Percentiles rank a stretch among this genome's conserved stretches.
Evolutionary conservation across 2,329 filamentous ascomycete species (phyloP).

Genomic region (Fusarium anthophilum): DNA sequence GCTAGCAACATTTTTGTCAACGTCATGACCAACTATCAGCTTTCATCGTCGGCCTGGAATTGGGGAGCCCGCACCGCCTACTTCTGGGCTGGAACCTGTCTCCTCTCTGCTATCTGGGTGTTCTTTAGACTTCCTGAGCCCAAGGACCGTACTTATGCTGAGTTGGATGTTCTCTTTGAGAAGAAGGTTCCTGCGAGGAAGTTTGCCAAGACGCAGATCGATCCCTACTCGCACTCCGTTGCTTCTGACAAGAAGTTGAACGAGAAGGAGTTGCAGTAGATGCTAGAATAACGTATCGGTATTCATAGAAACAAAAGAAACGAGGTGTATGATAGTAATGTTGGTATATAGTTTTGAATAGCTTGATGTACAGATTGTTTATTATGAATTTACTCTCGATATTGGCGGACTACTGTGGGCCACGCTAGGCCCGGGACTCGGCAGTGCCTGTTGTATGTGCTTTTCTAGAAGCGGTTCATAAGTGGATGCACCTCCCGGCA

Average conservation of each 20-base stretch:
- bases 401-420: background rate
- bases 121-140: slow-evolving; percentile 64
- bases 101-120: slow-evolving; percentile 60
- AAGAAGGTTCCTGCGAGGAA: slow-evolving; percentile 51
- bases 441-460: slow-evolving; percentile 51
- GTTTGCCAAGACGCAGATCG: slow-evolving; percentile 51
- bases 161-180: slow-evolving; percentile 56
- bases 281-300: background rate
- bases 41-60: slow-evolving; percentile 57
- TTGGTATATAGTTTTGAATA: background rate
- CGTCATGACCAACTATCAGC: slow-evolving; percentile 59
- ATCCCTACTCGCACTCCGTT: slow-evolving; percentile 45
- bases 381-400: background rate
- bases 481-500: slow-evolving; percentile 51
- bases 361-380: background rate
- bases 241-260: slow-evolving; percentile 1
- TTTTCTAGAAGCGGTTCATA: slow-evolving; percentile 53
- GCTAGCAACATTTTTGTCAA: slow-evolving; percentile 61
- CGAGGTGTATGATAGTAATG: background rate
- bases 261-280: slow-evolving; percentile 20
- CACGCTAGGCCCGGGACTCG: slow-evolving; percentile 31
- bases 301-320: background rate
- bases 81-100: slow-evolving; percentile 59
- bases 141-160: slow-evolving; percentile 57
- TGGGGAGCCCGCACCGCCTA: slow-evolving; percentile 59